Conservation (phyloP, 768 basidiomycete genomes). For the Russula sp. region DNA sequence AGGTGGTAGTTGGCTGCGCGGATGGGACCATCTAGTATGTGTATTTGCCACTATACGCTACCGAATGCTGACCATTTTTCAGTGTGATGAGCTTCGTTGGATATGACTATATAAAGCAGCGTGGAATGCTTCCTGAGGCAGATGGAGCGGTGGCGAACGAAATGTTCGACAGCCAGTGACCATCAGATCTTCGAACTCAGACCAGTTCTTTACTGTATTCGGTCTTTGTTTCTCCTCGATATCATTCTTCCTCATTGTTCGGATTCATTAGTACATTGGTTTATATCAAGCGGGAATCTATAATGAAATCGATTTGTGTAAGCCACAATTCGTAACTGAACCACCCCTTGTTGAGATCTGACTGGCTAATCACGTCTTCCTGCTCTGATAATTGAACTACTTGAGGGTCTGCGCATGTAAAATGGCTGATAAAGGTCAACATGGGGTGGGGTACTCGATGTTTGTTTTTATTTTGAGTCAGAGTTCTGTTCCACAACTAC, state of each 20-base stretch:
- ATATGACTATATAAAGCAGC: constrained; percentile 48
- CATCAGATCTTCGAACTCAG: too few relatives aligned
- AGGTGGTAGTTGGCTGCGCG: constrained; percentile 87
- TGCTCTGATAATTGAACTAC: too few relatives aligned
- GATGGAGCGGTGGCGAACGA: constrained; percentile 10
- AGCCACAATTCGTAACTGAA: background rate
- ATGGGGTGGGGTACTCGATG: background rate
- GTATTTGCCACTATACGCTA: background rate
- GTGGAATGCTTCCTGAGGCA: constrained; percentile 13
- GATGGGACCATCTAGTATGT: constrained; percentile 90
- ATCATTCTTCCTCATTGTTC: background rate
- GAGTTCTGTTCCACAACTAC: too few relatives aligned
- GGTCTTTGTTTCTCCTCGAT: background rate
- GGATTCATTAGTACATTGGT: constrained; percentile 1
- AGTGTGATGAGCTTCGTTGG: constrained; percentile 65
- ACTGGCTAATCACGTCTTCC: background rate
- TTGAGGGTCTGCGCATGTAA: background rate
- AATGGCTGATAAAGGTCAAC: background rate
- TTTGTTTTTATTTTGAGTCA: too few relatives aligned
- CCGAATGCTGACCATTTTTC: constrained; percentile 25
- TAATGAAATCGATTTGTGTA: constrained; percentile 10
- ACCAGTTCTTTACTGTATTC: background rate
- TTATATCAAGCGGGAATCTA: background rate
- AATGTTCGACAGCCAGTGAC: constrained; percentile 6
- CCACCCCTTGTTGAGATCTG: too few relatives aligned